A percentile compares a stretch with the other conserved stretches of the same genome.
Conservation (phyloP, 2,329 filamentous ascomycete species). For the Penicillium oxalicum region DNA sequence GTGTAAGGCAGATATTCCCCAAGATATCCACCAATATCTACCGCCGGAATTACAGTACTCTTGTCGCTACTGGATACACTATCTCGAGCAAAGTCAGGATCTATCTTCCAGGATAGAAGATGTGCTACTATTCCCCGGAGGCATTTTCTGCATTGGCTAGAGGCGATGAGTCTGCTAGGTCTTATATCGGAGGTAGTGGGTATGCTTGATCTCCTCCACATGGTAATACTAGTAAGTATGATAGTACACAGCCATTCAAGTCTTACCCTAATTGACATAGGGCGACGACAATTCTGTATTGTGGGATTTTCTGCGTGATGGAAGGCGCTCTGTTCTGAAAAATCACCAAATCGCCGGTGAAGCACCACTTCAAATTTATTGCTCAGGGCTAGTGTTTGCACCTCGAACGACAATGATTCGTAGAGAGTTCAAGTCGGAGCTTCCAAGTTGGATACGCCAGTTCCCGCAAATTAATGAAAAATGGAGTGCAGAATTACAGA, state of each 20-base stretch:
- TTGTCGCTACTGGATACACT: slow-evolving; percentile 23
- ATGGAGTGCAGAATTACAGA: slow-evolving; percentile 6
- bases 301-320: background rate
- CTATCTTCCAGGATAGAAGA: slow-evolving; percentile 2
- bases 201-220: slow-evolving; percentile 12
- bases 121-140: slow-evolving; percentile 10
- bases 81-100: slow-evolving; percentile 12
- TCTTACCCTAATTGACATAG: slow-evolving; percentile 1
- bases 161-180: slow-evolving; percentile 21
- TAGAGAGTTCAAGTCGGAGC: background rate
- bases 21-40: slow-evolving; percentile 11
- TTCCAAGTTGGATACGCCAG: slow-evolving; percentile 1
- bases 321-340: background rate
- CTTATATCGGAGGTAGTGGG: slow-evolving; percentile 15
- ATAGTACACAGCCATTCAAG: background rate
- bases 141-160: slow-evolving; percentile 24
- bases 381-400: slow-evolving; percentile 2
- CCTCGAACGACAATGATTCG: slow-evolving; percentile 1
- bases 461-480: slow-evolving; percentile 6
- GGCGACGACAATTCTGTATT: background rate
- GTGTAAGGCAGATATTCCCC: background rate
- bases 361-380: slow-evolving; percentile 4
- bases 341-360: background rate
- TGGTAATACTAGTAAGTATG: slow-evolving; percentile 6
- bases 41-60: slow-evolving; percentile 21